phyloP scores from a whole-genome alignment of 352 stramenopile species.

The Heterotrichella gracilis region DNA sequence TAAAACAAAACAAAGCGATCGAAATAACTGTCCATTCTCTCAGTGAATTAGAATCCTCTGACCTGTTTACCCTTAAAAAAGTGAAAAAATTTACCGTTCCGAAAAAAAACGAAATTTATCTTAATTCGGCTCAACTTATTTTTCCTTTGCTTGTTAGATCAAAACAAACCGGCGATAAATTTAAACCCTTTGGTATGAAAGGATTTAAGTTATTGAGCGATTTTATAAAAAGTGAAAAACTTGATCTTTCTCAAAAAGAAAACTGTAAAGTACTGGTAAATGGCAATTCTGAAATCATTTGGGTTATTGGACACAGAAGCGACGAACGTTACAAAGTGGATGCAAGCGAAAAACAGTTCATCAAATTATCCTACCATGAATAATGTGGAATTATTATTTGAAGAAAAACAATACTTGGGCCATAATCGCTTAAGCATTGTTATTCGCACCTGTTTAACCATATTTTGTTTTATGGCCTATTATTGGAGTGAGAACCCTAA shows the following conservation, averaged over 20 bases:
- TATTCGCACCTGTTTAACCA: neutral
- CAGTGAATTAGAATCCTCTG: neutral
- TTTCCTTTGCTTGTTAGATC: neutral
- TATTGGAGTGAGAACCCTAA: neutral
- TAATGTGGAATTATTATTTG: neutral
- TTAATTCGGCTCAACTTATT: neutral
- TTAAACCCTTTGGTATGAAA: neutral
- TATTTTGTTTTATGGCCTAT: neutral
- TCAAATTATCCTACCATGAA: neutral
- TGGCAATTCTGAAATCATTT: neutral
- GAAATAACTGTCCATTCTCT: neutral
- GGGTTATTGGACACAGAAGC: neutral
- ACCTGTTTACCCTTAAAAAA: neutral
- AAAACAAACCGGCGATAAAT: neutral
- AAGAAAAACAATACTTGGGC: neutral
- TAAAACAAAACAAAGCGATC: neutral
- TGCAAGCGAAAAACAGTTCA: neutral
- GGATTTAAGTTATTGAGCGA: neutral
- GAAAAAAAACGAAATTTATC: neutral
- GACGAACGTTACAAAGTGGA: slow-evolving; percentile 3
- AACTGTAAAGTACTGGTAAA: slow-evolving; percentile 1
- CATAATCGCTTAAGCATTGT: neutral
- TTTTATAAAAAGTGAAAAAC: neutral
- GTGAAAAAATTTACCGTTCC: neutral
- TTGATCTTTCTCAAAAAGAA: neutral